Percentiles rank a stretch among this genome's conserved stretches.
These are phyloP conservation scores for Somion occarium DNA, from an alignment of 1,284 basidiomycete species.

Conservation along the genomic window DNA sequence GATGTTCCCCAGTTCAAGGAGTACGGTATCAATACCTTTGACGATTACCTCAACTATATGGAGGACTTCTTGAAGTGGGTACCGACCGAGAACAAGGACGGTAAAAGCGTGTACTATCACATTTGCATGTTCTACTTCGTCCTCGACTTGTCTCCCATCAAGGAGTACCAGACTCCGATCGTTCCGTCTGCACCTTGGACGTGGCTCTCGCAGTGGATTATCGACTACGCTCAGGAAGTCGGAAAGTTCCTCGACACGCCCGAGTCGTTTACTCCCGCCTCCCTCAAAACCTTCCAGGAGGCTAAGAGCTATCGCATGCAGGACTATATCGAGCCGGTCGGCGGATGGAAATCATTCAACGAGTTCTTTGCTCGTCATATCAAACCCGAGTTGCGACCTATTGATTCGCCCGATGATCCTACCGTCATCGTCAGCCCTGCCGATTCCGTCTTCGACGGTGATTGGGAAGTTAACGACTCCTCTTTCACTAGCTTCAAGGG, in stretches of 20 bases:
- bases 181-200: conserved; percentile 11
- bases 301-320: conserved; percentile 15
- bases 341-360: conserved; percentile 48
- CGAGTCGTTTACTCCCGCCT: conserved; percentile 12
- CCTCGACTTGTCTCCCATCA: conserved; percentile 12
- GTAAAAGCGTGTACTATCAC: conserved; percentile 12
- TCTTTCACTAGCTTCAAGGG: conserved; percentile 38
- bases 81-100: conserved; percentile 12
- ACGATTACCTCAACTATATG: conserved; percentile 14
- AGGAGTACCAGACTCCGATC: conserved; percentile 13
- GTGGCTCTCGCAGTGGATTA: conserved; percentile 17
- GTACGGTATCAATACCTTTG: conserved; percentile 13
- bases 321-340: conserved; percentile 13
- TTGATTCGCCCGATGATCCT: conserved; percentile 32
- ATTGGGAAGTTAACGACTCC: conserved; percentile 25
- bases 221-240: conserved; percentile 16
- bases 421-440: conserved; percentile 30
- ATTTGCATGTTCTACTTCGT: conserved; percentile 19
- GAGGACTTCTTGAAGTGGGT: conserved; percentile 14
- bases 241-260: conserved; percentile 15
- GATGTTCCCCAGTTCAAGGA: conserved; percentile 12
- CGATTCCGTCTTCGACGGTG: conserved; percentile 16
- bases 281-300: conserved; percentile 13
- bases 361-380: conserved; percentile 49
- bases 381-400: conserved; percentile 33